phyloP scores from a whole-genome alignment of 441 rosid species.

The Hura crepitans region DNA sequence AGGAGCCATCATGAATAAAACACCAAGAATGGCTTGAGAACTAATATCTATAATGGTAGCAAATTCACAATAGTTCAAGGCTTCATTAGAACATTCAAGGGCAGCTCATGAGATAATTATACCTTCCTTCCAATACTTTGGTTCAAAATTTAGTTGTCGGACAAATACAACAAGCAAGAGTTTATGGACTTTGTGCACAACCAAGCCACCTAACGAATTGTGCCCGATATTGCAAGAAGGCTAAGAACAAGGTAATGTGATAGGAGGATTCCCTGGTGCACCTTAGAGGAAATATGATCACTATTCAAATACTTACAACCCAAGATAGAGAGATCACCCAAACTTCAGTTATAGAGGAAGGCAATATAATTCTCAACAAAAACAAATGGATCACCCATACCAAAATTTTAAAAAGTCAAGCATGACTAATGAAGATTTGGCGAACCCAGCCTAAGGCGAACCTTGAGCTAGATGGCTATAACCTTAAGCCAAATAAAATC shows the following conservation, averaged over 20 bases:
- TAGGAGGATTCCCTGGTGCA: background rate
- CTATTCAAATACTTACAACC: background rate
- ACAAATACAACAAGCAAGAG: background rate
- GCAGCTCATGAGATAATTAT: no score
- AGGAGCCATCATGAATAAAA: no score
- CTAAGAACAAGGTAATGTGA: background rate
- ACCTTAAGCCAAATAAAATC: background rate
- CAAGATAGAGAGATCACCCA: background rate
- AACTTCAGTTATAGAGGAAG: background rate
- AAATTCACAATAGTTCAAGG: no score
- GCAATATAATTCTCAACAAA: no score
- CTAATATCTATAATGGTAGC: no score
- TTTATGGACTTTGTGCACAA: background rate
- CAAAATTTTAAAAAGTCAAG: background rate
- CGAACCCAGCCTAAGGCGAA: no score
- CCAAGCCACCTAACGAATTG: background rate
- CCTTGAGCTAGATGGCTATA: background rate
- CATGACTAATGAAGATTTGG: background rate
- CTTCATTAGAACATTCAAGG: no score
- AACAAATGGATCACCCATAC: no score
- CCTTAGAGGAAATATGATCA: background rate
- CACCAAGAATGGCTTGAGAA: no score
- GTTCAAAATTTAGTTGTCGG: background rate
- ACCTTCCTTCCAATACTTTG: no score
- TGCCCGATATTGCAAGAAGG: background rate